Evolutionary conservation across 768 basidiomycete species (phyloP).

Genomic region (Amanita subjunquillea): DNA sequence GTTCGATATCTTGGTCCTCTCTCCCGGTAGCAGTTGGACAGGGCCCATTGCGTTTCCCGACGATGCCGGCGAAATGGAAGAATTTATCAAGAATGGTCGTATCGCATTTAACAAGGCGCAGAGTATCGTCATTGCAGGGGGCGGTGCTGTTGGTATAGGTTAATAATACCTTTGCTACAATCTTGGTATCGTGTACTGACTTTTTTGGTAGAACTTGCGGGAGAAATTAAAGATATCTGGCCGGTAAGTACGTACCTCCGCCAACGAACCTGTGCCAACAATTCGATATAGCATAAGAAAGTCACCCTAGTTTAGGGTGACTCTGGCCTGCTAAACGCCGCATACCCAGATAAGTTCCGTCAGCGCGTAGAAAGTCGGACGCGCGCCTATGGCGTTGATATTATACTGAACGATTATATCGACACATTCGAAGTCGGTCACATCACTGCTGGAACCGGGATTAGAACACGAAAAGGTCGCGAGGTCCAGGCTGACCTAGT

Average conservation of each 20-base stretch:
- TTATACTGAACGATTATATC: constrained; percentile 41
- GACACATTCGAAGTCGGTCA: constrained; percentile 30
- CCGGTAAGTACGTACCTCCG: constrained; percentile 12
- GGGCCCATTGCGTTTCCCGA: constrained; percentile 25
- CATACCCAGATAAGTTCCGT: constrained; percentile 41
- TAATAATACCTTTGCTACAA: constrained; percentile 7
- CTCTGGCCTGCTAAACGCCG: constrained; percentile 32
- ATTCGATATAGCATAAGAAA: constrained; percentile 19
- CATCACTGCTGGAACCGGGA: constrained; percentile 14
- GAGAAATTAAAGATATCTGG: constrained; percentile 19
- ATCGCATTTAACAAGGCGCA: constrained; percentile 21
- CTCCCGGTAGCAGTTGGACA: constrained; percentile 39
- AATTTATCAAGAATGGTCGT: constrained; percentile 11
- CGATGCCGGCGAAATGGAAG: constrained; percentile 13
- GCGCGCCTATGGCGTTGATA: constrained; percentile 27
- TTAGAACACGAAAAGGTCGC: constrained; percentile 37
- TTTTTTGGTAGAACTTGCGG: constrained; percentile 14
- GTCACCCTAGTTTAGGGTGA: constrained; percentile 52
- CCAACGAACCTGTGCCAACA: background rate
- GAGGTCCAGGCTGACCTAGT: constrained; percentile 38
- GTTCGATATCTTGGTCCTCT: constrained; percentile 47
- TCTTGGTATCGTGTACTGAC: background rate
- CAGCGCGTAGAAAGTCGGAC: constrained; percentile 27
- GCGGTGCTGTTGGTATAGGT: constrained; percentile 30
- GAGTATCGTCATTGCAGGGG: constrained; percentile 29